Percentiles rank a stretch among this genome's conserved stretches.
These are phyloP conservation scores for Basipetospora chlamydospora DNA, from an alignment of 2,329 filamentous ascomycete species.

Conservation along the genomic window DNA sequence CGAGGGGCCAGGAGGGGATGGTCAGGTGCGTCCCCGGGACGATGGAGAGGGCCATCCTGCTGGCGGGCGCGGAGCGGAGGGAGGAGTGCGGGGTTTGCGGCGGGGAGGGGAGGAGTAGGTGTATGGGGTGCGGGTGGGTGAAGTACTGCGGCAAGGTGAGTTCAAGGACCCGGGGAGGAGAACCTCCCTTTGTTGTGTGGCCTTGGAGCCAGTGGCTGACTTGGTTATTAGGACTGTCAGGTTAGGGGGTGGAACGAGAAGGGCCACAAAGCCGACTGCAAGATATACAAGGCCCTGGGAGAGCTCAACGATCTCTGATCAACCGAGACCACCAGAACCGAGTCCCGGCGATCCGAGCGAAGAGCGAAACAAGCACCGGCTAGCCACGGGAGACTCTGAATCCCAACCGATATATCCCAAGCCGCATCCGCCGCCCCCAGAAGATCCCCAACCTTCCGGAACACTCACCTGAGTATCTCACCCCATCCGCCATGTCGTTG, in stretches of 20 bases:
- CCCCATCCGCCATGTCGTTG: slow-evolving; percentile 32
- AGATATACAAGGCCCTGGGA: slow-evolving; percentile 8
- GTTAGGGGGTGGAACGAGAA: slow-evolving; percentile 9
- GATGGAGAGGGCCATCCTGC: slow-evolving; percentile 14
- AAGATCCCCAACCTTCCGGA: background rate
- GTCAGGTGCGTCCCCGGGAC: slow-evolving; percentile 19
- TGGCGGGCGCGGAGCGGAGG: slow-evolving; percentile 12
- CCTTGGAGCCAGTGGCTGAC: background rate
- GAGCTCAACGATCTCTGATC: slow-evolving; percentile 6
- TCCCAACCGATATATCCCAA: too few relatives aligned
- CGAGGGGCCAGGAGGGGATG: slow-evolving; percentile 14
- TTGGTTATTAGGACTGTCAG: slow-evolving; percentile 8
- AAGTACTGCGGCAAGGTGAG: slow-evolving; percentile 31
- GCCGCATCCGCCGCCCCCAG: background rate
- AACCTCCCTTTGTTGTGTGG: slow-evolving; percentile 1
- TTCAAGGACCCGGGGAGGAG: background rate
- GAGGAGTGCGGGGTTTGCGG: slow-evolving; percentile 15
- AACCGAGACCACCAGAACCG: background rate
- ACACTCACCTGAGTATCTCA: slow-evolving; percentile 28
- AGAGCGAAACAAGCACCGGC: too few relatives aligned
- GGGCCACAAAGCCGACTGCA: slow-evolving; percentile 10
- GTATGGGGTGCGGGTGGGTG: slow-evolving; percentile 27
- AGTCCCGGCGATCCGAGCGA: too few relatives aligned
- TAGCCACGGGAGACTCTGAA: background rate
- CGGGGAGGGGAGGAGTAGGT: slow-evolving; percentile 19